phyloP scores from a whole-genome alignment of 257 asterid genomes.

The Coffea canephora region DNA sequence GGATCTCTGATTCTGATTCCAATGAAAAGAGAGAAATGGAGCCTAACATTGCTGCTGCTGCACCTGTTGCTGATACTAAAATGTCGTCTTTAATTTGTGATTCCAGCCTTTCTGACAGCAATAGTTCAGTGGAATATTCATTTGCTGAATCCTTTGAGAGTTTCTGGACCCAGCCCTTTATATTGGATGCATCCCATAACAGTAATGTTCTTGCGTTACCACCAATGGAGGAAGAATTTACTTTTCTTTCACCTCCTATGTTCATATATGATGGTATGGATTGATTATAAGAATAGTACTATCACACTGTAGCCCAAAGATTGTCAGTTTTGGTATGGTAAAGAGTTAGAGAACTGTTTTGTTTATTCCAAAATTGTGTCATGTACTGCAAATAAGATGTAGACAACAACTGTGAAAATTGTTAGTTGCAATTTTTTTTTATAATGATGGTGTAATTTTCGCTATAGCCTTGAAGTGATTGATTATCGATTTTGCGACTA shows the following conservation, averaged over 20 bases:
- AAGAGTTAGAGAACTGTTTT: too few species aligned
- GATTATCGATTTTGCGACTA: too few species aligned
- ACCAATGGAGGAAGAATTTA: background rate
- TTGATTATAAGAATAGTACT: background rate
- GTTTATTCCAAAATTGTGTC: background rate
- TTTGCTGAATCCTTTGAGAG: slow-evolving; percentile 9
- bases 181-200: background rate
- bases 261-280: background rate
- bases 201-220: background rate
- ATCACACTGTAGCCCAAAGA: too few species aligned
- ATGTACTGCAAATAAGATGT: too few species aligned
- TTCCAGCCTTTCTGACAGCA: background rate
- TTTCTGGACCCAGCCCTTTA: slow-evolving; percentile 5
- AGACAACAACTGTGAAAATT: too few species aligned
- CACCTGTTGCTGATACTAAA: background rate
- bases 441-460: too few species aligned
- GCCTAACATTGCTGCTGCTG: background rate
- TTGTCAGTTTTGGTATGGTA: too few species aligned
- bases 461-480: too few species aligned
- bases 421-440: too few species aligned
- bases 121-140: background rate
- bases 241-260: background rate
- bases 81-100: background rate
- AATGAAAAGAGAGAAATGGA: background rate
- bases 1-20: background rate